A percentile compares a stretch with the other conserved stretches of the same genome.
phyloP scores from a whole-genome alignment of 2,329 filamentous ascomycete species.

The Zymoseptoria brevis region DNA sequence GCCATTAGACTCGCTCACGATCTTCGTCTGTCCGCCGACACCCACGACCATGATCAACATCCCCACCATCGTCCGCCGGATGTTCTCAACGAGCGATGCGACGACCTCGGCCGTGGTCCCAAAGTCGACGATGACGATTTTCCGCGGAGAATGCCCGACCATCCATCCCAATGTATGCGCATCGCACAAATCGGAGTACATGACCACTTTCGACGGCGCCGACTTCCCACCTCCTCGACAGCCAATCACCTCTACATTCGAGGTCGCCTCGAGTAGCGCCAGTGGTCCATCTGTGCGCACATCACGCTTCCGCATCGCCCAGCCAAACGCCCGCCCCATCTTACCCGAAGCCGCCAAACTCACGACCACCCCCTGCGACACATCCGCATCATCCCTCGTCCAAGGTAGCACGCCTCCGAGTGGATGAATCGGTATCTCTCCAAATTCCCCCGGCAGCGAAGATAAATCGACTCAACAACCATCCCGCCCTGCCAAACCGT shows the following conservation, averaged over 20 bases:
- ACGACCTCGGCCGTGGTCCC: conserved; percentile 2
- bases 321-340: conserved; percentile 11
- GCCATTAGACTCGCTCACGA: background rate
- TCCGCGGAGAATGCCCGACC: background rate
- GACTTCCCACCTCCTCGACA: background rate
- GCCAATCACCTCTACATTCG: background rate
- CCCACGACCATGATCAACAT: conserved; percentile 4
- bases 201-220: conserved; percentile 1
- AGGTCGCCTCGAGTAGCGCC: conserved; percentile 12
- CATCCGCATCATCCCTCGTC: conserved; percentile 7
- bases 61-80: background rate
- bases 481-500: conserved; percentile 6
- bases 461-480: conserved; percentile 8
- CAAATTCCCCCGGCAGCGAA: conserved; percentile 5
- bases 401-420: background rate
- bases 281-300: background rate
- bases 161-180: background rate
- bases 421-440: background rate
- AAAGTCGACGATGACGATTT: conserved; percentile 15
- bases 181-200: conserved; percentile 3
- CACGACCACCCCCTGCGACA: conserved; percentile 6
- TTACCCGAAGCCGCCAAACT: conserved; percentile 13
- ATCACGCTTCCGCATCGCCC: conserved; percentile 6
- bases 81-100: background rate
- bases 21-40: conserved; percentile 8